phyloP scores from a whole-genome alignment of 2,329 filamentous ascomycete genomes.

The Elsinoe australis region DNA sequence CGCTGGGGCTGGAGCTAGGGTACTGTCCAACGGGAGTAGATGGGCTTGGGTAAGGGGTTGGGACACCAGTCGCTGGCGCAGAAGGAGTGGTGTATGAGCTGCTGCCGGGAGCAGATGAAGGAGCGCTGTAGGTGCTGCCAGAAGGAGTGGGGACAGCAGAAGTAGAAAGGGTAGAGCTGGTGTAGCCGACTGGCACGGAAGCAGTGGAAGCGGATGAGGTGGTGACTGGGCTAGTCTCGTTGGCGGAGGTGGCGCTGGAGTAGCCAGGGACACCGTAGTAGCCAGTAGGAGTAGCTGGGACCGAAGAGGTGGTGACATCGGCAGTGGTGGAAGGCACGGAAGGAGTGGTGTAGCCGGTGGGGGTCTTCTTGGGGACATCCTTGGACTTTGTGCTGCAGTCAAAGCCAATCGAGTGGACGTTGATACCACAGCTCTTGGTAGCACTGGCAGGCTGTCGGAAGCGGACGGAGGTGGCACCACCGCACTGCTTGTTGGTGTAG shows the following conservation, averaged over 20 bases:
- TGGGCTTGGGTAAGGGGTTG: neutral
- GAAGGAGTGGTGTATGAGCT: slow-evolving; percentile 17
- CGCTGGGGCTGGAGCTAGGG: slow-evolving; percentile 12
- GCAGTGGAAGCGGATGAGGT: slow-evolving; percentile 1
- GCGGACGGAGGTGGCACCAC: slow-evolving; percentile 75
- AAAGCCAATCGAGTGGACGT: slow-evolving; percentile 67
- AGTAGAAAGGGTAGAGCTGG: slow-evolving; percentile 19
- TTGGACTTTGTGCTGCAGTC: slow-evolving; percentile 50
- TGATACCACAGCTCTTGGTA: slow-evolving; percentile 57
- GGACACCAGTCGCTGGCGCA: slow-evolving; percentile 6
- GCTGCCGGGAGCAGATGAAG: slow-evolving; percentile 17
- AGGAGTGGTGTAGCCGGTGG: slow-evolving; percentile 20
- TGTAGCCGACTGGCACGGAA: neutral
- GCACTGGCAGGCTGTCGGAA: slow-evolving; percentile 50
- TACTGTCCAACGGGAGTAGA: slow-evolving; percentile 14
- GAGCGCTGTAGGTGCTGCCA: slow-evolving; percentile 16
- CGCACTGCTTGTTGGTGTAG: slow-evolving; percentile 80
- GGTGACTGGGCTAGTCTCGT: slow-evolving; percentile 18
- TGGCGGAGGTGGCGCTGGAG: slow-evolving; percentile 18
- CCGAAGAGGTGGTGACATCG: slow-evolving; percentile 4
- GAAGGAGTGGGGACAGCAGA: slow-evolving; percentile 1
- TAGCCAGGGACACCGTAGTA: slow-evolving; percentile 6
- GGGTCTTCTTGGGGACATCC: slow-evolving; percentile 28
- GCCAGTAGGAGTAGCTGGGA: neutral
- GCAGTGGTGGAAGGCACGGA: slow-evolving; percentile 20